These are phyloP conservation scores for Fusarium sp. DNA, from an alignment of 2,329 filamentous ascomycete species.

Conservation along the genomic window DNA sequence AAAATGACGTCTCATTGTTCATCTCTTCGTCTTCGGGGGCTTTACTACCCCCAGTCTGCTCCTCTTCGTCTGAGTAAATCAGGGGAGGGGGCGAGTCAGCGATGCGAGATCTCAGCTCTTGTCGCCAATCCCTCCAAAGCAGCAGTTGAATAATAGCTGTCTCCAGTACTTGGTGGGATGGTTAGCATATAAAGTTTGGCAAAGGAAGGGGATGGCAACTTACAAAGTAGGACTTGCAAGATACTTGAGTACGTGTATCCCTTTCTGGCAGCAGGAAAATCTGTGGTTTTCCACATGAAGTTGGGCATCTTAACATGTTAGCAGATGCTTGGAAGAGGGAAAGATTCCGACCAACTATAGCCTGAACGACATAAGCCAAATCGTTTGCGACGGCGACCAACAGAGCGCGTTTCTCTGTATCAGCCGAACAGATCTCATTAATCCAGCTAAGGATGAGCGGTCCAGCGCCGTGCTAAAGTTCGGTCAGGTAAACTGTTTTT, in stretches of 20 bases:
- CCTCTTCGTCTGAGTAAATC: not conserved
- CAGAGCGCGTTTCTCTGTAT: conserved; percentile 37
- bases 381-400: conserved; percentile 26
- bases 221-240: conserved; percentile 23
- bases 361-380: conserved; percentile 34
- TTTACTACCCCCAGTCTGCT: not conserved
- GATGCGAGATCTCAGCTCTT: not conserved
- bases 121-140: not conserved
- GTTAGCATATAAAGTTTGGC: not conserved
- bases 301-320: conserved; percentile 13
- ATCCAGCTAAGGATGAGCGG: conserved; percentile 41
- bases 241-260: conserved; percentile 25
- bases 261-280: conserved; percentile 28
- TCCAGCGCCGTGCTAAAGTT: conserved; percentile 24
- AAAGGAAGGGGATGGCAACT: not conserved
- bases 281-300: conserved; percentile 33
- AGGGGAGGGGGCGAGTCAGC: not conserved
- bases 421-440: conserved; percentile 35
- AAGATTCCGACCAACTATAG: conserved; percentile 22
- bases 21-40: not conserved
- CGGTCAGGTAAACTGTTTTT: not conserved
- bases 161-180: not conserved
- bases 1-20: not conserved
- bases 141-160: not conserved
- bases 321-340: not conserved